A percentile compares a stretch with the other conserved stretches of the same genome.
phyloP scores from a whole-genome alignment of 83 land plant genomes.

The Thuja plicata region DNA sequence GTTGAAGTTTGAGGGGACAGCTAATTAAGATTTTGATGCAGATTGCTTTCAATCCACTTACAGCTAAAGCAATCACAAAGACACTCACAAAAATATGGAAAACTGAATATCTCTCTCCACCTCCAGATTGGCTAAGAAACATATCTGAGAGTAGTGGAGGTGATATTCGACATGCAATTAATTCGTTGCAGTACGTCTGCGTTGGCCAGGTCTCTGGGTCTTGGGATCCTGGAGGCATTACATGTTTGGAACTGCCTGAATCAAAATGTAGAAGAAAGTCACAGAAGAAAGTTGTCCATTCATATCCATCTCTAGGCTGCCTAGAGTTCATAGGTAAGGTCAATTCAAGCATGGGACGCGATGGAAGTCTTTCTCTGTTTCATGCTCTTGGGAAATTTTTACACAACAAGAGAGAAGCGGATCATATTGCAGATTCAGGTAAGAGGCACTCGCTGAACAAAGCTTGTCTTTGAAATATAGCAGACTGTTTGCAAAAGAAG shows the following conservation, averaged over 20 bases:
- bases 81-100: conserved; percentile 53
- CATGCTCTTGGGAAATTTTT: conserved; percentile 93
- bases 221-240: conserved; percentile 6
- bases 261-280: neutral
- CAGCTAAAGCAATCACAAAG: conserved; percentile 69
- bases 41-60: conserved; percentile 85
- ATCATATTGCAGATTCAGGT: conserved; percentile 33
- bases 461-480: neutral
- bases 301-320: neutral
- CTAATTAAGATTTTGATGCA: conserved; percentile 25
- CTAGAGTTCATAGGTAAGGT: conserved; percentile 5
- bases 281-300: conserved; percentile 2
- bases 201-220: conserved; percentile 19
- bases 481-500: neutral
- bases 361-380: conserved; percentile 72
- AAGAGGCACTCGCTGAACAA: conserved; percentile 12
- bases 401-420: conserved; percentile 80
- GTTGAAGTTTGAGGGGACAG: neutral
- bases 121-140: conserved; percentile 42
- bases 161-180: conserved; percentile 81
- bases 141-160: conserved; percentile 80
- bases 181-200: conserved; percentile 71
- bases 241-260: neutral
- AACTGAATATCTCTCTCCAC: conserved; percentile 40
- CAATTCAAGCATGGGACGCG: conserved; percentile 44